A percentile compares a stretch with the other conserved stretches of the same genome.
These are phyloP conservation scores for Nicotiana attenuata DNA, from an alignment of 257 asterid species.

Conservation along the genomic window DNA sequence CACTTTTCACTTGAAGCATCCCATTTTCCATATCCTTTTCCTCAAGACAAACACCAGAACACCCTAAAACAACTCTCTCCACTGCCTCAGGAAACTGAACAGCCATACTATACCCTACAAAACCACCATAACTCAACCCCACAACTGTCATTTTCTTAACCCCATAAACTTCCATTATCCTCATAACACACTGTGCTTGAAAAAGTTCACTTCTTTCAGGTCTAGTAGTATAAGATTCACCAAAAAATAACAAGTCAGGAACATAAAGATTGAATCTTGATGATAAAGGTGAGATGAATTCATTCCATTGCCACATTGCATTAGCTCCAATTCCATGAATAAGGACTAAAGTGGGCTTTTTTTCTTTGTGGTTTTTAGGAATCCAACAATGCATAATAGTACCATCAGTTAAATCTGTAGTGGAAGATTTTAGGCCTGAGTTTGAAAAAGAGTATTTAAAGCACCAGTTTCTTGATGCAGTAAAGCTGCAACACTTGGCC, in stretches of 20 bases:
- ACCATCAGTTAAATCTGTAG: constrained; percentile 55
- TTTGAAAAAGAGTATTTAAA: constrained; percentile 53
- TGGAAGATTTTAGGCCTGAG: constrained; percentile 59
- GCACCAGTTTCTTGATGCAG: constrained; percentile 49
- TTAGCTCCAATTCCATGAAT: constrained; percentile 84
- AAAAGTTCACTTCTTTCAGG: constrained; percentile 56
- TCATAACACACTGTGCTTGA: constrained; percentile 65
- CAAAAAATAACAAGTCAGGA: constrained; percentile 72
- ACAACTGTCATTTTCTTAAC: constrained; percentile 49
- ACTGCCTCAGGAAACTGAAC: constrained; percentile 65
- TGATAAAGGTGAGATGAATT: constrained; percentile 60
- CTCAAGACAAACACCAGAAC: constrained; percentile 74
- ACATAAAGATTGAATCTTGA: constrained; percentile 65
- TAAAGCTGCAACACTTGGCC: constrained; percentile 66
- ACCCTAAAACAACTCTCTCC: constrained; percentile 58
- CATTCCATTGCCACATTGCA: constrained; percentile 94
- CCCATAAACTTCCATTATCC: constrained; percentile 55
- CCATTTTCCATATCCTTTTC: constrained; percentile 78
- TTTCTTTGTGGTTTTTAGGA: constrained; percentile 46
- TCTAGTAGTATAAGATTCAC: constrained; percentile 57
- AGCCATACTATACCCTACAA: constrained; percentile 74
- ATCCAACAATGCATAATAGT: constrained; percentile 72
- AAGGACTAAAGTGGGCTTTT: constrained; percentile 48
- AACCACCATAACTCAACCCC: constrained; percentile 86
- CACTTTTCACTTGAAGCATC: constrained; percentile 58